Base-by-base conservation (phyloP, 108 stramenopile genomes). In the Nannochloropsis salina region DNA sequence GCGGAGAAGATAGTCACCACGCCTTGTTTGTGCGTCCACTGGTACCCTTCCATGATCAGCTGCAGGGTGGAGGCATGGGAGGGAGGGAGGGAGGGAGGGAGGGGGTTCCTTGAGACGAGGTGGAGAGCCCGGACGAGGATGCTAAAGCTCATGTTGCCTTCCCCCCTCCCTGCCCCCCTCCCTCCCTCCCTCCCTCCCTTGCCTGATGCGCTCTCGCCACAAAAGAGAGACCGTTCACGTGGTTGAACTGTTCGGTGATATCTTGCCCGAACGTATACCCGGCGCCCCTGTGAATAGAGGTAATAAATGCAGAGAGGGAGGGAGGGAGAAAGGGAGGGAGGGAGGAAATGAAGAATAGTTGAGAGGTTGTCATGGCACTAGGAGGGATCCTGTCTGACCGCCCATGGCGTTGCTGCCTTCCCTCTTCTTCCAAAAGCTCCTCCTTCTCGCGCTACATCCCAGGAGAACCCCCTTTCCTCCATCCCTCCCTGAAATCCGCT, bases 1-100 rank as follows among this genome's bases (percentile, higher is more conserved):
- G 98, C 98, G 12, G 94, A 94, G 90, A 96, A 99, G 20, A 99
- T 94, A 10, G 98, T 99, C 81, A 97, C 96, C 47, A 97, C 93
- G 92, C 93, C 89, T 94, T 94, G 80, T 96, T 80, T 83, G 90
- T 98, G 97, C 84, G 94, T 93, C 98, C 96, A 97, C 87, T 96
- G 96, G 90, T 97, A 98, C 20, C 98, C 98, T 80, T 82, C 40
- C 42, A 82, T 42, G 42, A 42, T 82, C 45, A 44, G 41, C 31
- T 84, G 42, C 43, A n/a, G n/a, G 42, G 41, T 11, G 31, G 40
- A 11, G 15, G 84, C 10, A 43, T 10, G 84, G 31, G 45, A 61
- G 45, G 42, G 74, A 40, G 42, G 40, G 40, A 51, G 47, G 45
- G 47, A 84, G 45, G 40, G 43, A 51, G 42, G 74, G 31, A 84